These are phyloP conservation scores for Rhodosporidiobolus odoratus DNA, from an alignment of 768 basidiomycete genomes.

Conservation along the genomic window DNA sequence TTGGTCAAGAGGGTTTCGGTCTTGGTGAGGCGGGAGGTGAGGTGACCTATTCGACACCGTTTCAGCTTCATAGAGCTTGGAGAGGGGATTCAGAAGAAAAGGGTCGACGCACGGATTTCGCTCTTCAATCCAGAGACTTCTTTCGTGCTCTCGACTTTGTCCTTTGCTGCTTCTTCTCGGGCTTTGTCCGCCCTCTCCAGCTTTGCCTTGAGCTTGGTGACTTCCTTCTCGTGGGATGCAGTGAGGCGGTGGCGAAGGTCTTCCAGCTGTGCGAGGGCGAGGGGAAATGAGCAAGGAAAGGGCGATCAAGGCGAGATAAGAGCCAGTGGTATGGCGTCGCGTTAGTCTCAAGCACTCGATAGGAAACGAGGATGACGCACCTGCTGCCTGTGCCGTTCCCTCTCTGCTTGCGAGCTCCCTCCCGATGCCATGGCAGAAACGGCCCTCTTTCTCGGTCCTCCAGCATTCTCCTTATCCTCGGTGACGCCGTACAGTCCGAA, in stretches of 20 bases:
- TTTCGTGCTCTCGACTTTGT: constrained; percentile 11
- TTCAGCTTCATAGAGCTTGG: not conserved
- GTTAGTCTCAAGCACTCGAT: too few relatives aligned
- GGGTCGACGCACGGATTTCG: constrained; percentile 21
- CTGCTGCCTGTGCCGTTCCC: constrained; percentile 30
- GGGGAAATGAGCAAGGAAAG: not conserved
- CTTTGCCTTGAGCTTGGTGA: constrained; percentile 21
- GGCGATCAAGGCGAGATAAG: too few relatives aligned
- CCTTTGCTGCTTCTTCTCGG: constrained; percentile 1
- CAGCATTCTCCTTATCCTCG: constrained; percentile 25
- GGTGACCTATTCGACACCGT: constrained; percentile 2
- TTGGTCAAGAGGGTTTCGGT: constrained; percentile 22
- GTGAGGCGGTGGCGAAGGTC: constrained; percentile 14
- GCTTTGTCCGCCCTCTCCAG: constrained; percentile 3
- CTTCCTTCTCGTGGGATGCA: constrained; percentile 19
- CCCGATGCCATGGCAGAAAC: not conserved
- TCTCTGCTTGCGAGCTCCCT: not conserved
- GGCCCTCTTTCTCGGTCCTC: constrained; percentile 5
- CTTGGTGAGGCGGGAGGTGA: constrained; percentile 24
- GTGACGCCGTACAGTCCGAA: constrained; percentile 17
- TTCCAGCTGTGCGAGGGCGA: constrained; percentile 19
- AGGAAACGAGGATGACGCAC: not conserved
- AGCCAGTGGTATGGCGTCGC: too few relatives aligned
- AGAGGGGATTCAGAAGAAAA: not conserved
- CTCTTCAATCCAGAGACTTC: constrained; percentile 12